Evolutionary conservation across 2,329 filamentous ascomycete genomes (phyloP).

Genomic region (Leptographium lundbergii): DNA sequence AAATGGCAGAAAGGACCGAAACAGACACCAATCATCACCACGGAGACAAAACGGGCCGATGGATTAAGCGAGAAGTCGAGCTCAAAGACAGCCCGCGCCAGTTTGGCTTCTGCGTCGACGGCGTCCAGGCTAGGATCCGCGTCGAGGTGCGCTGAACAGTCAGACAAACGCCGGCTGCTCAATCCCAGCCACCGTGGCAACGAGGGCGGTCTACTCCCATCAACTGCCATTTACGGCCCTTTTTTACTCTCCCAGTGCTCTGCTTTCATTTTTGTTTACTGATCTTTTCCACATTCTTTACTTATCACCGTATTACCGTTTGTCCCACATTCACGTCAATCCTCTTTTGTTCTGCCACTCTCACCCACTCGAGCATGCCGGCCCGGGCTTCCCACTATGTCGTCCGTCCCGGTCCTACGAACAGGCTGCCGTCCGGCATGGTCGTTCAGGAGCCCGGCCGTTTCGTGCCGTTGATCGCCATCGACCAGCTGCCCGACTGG

Average conservation of each 20-base stretch:
- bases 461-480: constrained; percentile 40
- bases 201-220: not conserved
- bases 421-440: constrained; percentile 15
- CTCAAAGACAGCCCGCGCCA: constrained; percentile 67
- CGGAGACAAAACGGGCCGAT: constrained; percentile 34
- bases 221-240: no score
- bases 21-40: not conserved
- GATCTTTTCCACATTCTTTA: not conserved
- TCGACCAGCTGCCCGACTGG: constrained; percentile 37
- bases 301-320: not conserved
- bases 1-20: constrained; percentile 15
- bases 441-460: constrained; percentile 16
- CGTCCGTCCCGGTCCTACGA: constrained; percentile 25
- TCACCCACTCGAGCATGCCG: constrained; percentile 10
- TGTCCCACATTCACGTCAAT: not conserved
- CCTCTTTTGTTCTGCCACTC: no score
- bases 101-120: constrained; percentile 74
- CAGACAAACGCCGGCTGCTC: no score
- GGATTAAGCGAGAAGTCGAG: constrained; percentile 68
- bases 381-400: constrained; percentile 27
- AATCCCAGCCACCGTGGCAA: not conserved
- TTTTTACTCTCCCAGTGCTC: not conserved
- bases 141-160: constrained; percentile 36
- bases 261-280: not conserved
- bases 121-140: constrained; percentile 54